Conservation (phyloP, 495 filamentous ascomycete species). For the Trichocladium uniseriatum region DNA sequence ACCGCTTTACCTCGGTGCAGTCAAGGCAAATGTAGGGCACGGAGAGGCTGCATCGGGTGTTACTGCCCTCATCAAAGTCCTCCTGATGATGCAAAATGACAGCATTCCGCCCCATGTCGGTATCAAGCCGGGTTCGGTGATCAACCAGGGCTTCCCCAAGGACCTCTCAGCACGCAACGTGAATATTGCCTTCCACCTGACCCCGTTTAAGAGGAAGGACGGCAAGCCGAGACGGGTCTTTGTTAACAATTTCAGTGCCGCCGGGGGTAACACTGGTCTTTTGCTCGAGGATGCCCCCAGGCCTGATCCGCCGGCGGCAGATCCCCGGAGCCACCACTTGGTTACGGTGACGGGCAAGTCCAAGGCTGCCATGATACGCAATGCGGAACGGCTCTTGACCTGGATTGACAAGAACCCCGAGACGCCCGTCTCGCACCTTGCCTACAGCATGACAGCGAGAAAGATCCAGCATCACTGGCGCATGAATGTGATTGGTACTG, state of each 20-base stretch:
- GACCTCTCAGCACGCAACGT: constrained; percentile 68
- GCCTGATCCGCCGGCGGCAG: constrained; percentile 21
- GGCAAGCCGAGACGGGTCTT: constrained; percentile 52
- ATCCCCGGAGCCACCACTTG: constrained; percentile 45
- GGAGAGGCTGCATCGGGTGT: constrained; percentile 83
- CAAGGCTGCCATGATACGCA: constrained; percentile 45
- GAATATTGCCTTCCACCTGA: constrained; percentile 50
- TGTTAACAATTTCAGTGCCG: constrained; percentile 62
- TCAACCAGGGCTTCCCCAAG: constrained; percentile 69
- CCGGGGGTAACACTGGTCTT: constrained; percentile 57
- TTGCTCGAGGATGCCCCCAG: constrained; percentile 50
- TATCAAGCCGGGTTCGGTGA: constrained; percentile 64
- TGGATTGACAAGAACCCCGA: constrained; percentile 48
- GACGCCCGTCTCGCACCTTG: constrained; percentile 46
- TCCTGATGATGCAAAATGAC: constrained; percentile 81
- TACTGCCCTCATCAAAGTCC: constrained; percentile 70
- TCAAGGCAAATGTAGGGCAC: constrained; percentile 86
- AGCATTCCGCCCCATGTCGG: constrained; percentile 78
- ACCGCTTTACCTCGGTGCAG: constrained; percentile 70
- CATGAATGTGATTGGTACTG: constrained; percentile 49
- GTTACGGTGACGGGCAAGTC: constrained; percentile 52
- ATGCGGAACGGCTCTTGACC: constrained; percentile 38
- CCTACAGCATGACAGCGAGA: constrained; percentile 77
- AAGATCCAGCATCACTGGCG: constrained; percentile 76
- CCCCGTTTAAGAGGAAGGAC: constrained; percentile 54